Conservation (phyloP, 1,284 basidiomycete species). For the Lentinula novae-zelandiae region DNA sequence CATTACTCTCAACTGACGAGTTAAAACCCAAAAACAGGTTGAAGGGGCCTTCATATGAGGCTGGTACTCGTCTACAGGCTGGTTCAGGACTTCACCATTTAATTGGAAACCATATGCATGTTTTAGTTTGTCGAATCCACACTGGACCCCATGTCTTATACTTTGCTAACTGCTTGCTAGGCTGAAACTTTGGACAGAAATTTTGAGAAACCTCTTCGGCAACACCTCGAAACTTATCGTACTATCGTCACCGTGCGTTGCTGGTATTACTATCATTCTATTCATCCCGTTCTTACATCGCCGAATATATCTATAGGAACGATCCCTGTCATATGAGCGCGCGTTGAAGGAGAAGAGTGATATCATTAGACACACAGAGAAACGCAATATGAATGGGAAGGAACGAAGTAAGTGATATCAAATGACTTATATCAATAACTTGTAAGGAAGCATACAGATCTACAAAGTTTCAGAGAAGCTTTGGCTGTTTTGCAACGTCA, state of each 20-base stretch:
- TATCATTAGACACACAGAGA: constrained; percentile 87
- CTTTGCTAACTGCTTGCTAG: constrained; percentile 32
- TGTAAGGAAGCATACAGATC: constrained; percentile 42
- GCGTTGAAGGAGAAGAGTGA: constrained; percentile 79
- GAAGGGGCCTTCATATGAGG: constrained; percentile 78
- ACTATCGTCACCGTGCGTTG: constrained; percentile 63
- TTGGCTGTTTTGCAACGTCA: constrained; percentile 80
- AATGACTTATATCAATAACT: background rate
- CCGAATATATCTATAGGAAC: constrained; percentile 48
- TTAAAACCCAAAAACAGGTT: constrained; percentile 38
- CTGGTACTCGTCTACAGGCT: constrained; percentile 74
- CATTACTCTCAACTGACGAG: background rate
- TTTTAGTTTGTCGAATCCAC: constrained; percentile 55
- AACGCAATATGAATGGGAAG: constrained; percentile 79
- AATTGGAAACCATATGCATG: constrained; percentile 90
- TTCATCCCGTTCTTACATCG: background rate
- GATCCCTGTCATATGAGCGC: constrained; percentile 77
- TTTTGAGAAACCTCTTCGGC: constrained; percentile 85
- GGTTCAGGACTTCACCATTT: constrained; percentile 90
- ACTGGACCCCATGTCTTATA: background rate
- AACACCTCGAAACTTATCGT: constrained; percentile 81
- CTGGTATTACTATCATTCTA: constrained; percentile 5
- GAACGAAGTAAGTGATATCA: constrained; percentile 65
- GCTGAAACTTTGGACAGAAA: constrained; percentile 85
- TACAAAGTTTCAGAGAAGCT: constrained; percentile 85